Evolutionary conservation across 176 grass and related monocot genomes (phyloP).

Genomic region (Rhynchospora breviuscula): DNA sequence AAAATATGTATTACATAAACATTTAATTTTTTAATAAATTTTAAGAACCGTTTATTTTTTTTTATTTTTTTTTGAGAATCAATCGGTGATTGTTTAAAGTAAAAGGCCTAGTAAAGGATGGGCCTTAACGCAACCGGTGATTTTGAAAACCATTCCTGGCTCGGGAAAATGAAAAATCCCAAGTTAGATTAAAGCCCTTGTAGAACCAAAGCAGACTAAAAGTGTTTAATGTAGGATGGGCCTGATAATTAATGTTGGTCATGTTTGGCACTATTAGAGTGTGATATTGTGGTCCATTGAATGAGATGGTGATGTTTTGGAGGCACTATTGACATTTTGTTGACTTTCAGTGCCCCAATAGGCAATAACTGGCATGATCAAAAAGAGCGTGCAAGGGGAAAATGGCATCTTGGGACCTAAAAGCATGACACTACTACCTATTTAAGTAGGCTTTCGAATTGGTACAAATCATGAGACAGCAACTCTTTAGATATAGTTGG

Average conservation of each 20-base stretch:
- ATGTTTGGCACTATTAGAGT: background rate
- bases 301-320: background rate
- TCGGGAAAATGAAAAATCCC: too few relatives aligned
- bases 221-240: background rate
- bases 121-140: too few relatives aligned
- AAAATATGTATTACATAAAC: too few relatives aligned
- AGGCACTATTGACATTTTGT: background rate
- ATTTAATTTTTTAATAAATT: too few relatives aligned
- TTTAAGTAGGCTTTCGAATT: background rate
- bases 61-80: too few relatives aligned
- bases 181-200: too few relatives aligned
- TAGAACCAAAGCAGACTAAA: background rate
- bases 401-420: background rate
- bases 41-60: too few relatives aligned
- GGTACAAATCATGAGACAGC: background rate
- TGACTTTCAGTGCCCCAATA: background rate
- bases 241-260: constrained; percentile 5
- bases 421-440: background rate
- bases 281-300: background rate
- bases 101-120: too few relatives aligned
- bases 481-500: background rate
- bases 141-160: too few relatives aligned
- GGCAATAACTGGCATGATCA: background rate
- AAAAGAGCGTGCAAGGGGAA: background rate
- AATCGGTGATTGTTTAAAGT: too few relatives aligned